Percentiles rank a stretch among this genome's conserved stretches.
Conservation (phyloP, 1,139 yeast genomes). For the Meyerozyma elateridarum region DNA sequence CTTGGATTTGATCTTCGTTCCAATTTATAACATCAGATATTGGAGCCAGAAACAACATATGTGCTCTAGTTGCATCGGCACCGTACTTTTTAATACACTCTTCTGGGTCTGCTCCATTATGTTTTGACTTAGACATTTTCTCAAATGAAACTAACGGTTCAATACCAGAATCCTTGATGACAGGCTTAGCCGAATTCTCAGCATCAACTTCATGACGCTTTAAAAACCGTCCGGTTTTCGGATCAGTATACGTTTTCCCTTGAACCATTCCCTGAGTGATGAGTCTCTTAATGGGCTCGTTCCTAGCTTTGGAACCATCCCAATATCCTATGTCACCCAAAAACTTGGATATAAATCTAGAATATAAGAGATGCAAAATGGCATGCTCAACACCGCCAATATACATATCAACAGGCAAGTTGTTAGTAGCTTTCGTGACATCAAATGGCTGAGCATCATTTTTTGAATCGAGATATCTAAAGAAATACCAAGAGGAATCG, state of each 20-base stretch:
- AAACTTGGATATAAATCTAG: constrained; percentile 81
- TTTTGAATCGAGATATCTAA: constrained; percentile 74
- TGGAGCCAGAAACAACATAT: constrained; percentile 91
- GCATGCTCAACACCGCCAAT: constrained; percentile 98
- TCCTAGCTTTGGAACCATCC: constrained; percentile 36
- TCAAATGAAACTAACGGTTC: constrained; percentile 61
- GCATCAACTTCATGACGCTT: constrained; percentile 68
- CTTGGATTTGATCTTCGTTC: constrained; percentile 86
- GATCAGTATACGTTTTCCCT: constrained; percentile 76
- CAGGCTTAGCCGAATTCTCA: constrained; percentile 35
- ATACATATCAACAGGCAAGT: constrained; percentile 84
- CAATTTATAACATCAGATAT: constrained; percentile 75
- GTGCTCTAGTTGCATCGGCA: constrained; percentile 93
- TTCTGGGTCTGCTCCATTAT: constrained; percentile 89
- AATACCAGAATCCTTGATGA: constrained; percentile 45
- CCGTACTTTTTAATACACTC: constrained; percentile 77
- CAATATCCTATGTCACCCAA: constrained; percentile 55
- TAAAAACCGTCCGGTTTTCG: constrained; percentile 66
- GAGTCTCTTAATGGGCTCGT: constrained; percentile 76
- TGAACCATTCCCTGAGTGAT: constrained; percentile 99
- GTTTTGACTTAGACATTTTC: constrained; percentile 94
- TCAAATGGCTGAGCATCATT: constrained; percentile 54
- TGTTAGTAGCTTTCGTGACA: constrained; percentile 42
- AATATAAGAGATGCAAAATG: constrained; percentile 78
- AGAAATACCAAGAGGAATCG: constrained; percentile 96